Percentiles rank a stretch among this genome's conserved stretches.
Conservation (phyloP, 73 alveolate genomes). For the Paramecium bursaria region DNA sequence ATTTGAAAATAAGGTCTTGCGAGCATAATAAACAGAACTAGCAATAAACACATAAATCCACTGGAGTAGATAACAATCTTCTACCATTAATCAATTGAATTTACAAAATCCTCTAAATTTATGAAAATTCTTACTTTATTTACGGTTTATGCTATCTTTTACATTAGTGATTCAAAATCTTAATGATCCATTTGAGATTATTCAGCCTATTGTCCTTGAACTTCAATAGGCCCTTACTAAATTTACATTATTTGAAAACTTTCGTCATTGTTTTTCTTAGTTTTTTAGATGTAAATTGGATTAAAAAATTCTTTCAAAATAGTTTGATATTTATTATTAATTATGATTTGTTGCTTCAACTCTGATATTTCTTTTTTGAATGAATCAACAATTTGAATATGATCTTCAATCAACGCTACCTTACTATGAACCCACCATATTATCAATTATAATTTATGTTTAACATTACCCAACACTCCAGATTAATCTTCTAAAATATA, state of each 20-base stretch:
- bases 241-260: neutral
- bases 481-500: conserved; percentile 32
- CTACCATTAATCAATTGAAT: conserved; percentile 45
- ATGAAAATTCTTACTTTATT: neutral
- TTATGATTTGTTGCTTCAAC: conserved; percentile 9
- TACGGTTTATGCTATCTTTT: conserved; percentile 6
- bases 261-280: neutral
- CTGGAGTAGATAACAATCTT: conserved; percentile 4
- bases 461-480: conserved; percentile 22
- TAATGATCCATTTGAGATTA: conserved; percentile 16
- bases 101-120: neutral
- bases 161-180: conserved; percentile 9
- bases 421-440: conserved; percentile 56
- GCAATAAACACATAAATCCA: neutral
- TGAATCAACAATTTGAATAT: neutral
- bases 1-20: conserved; percentile 45
- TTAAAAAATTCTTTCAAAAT: neutral
- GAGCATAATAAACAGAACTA: neutral
- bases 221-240: neutral
- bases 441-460: conserved; percentile 1
- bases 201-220: no score
- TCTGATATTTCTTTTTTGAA: conserved; percentile 51
- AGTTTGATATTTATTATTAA: neutral
- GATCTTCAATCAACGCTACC: conserved; percentile 54
- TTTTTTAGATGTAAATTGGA: conserved; percentile 6